Conservation (phyloP, 1,284 basidiomycete genomes). For the Heterobasidion parviporum region DNA sequence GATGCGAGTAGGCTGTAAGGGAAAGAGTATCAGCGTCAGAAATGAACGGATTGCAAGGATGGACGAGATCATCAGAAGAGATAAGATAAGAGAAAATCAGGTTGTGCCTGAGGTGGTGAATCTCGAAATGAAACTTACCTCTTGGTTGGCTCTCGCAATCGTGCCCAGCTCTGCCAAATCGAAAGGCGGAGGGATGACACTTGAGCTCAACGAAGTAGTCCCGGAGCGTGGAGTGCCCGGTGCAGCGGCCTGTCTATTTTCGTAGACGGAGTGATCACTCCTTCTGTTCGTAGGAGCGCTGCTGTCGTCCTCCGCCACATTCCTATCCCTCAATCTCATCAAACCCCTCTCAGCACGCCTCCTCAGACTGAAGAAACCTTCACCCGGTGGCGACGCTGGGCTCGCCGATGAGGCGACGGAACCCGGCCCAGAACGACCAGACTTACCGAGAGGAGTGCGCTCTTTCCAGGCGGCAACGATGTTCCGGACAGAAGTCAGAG, state of each 20-base stretch:
- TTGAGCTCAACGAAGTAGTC: conserved; percentile 21
- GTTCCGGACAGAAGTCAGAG: conserved; percentile 65
- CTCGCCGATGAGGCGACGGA: conserved; percentile 23
- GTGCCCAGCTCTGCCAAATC: conserved; percentile 37
- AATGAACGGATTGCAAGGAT: neutral
- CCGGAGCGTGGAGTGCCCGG: conserved; percentile 16
- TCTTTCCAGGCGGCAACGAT: conserved; percentile 78
- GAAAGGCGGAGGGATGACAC: conserved; percentile 33
- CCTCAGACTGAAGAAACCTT: conserved; percentile 57
- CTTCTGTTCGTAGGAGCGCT: conserved; percentile 5
- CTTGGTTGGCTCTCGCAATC: conserved; percentile 27
- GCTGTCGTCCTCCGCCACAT: conserved; percentile 7
- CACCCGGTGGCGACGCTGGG: conserved; percentile 20
- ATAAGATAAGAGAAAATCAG: conserved; percentile 10
- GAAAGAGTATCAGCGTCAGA: conserved; percentile 14
- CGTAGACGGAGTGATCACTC: conserved; percentile 7
- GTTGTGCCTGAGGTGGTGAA: neutral
- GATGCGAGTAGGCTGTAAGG: conserved; percentile 65
- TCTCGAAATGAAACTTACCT: conserved; percentile 30
- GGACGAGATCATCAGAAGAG: neutral
- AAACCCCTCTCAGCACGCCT: conserved; percentile 45
- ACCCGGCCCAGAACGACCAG: conserved; percentile 22
- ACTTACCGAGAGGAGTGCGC: conserved; percentile 36
- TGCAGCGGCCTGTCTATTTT: conserved; percentile 4
- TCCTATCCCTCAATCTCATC: conserved; percentile 27